Conservation (phyloP, 257 asterid genomes). For the Rauvolfia tetraphylla region DNA sequence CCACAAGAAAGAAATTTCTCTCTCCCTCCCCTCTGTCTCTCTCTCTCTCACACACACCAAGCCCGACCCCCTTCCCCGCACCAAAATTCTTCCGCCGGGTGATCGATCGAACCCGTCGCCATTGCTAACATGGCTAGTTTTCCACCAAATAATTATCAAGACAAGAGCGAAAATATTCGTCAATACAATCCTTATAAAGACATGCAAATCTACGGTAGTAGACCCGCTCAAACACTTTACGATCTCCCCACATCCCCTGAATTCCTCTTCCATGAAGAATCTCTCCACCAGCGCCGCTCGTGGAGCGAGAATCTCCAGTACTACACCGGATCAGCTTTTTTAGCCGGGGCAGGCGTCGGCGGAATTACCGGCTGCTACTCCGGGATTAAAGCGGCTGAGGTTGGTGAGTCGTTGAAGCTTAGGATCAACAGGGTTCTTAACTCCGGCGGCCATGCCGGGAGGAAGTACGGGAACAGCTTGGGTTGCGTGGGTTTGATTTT, state of each 20-base stretch:
- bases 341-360: constrained; percentile 11
- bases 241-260: constrained; percentile 21
- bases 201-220: not conserved
- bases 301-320: constrained; percentile 4
- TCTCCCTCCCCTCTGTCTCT: not conserved
- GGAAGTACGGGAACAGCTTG: constrained; percentile 8
- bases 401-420: constrained; percentile 14
- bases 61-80: not conserved
- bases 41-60: no score
- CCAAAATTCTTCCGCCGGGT: not conserved
- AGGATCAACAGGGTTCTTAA: constrained; percentile 10
- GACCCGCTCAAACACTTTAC: constrained; percentile 8
- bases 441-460: constrained; percentile 14
- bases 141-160: not conserved
- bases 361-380: constrained; percentile 7
- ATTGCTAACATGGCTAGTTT: not conserved
- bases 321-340: constrained; percentile 14
- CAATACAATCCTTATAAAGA: constrained; percentile 14
- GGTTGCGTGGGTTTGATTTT: constrained; percentile 19
- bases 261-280: constrained; percentile 23
- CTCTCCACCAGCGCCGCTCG: constrained; percentile 11
- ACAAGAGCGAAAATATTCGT: not conserved
- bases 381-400: constrained; percentile 7
- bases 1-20: not conserved
- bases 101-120: not conserved